These are phyloP conservation scores for Tardiomyces digboiensis DNA, from an alignment of 1,139 yeast species.

Conservation along the genomic window DNA sequence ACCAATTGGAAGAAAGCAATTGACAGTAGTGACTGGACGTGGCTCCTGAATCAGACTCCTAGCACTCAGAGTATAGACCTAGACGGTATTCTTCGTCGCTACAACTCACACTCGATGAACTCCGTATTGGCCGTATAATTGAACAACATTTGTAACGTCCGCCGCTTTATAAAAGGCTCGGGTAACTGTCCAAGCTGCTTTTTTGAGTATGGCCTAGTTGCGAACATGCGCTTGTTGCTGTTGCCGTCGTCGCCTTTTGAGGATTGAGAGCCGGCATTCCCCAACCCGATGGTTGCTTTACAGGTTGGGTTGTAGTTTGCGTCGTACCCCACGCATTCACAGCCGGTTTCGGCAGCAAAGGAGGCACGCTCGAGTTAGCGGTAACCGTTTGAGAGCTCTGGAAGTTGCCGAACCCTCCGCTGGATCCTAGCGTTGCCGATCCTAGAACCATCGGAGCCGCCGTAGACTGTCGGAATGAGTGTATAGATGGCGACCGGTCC, in stretches of 20 bases:
- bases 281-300: not conserved
- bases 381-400: not conserved
- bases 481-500: not conserved
- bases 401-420: not conserved
- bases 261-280: not conserved
- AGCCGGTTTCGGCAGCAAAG: conserved; percentile 8
- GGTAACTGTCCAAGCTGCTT: not conserved
- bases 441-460: no score
- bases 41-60: not conserved
- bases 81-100: not conserved
- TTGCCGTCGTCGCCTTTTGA: not conserved
- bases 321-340: not conserved
- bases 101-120: not conserved
- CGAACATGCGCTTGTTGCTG: no score
- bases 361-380: conserved; percentile 4
- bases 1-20: conserved; percentile 12
- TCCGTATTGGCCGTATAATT: no score
- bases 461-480: not conserved
- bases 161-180: not conserved
- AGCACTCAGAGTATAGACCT: not conserved
- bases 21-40: not conserved
- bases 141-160: no score
- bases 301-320: not conserved
- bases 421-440: no score
- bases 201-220: no score